Evolutionary conservation across 306 rosid species (phyloP).

Genomic region (Prunus salicina): DNA sequence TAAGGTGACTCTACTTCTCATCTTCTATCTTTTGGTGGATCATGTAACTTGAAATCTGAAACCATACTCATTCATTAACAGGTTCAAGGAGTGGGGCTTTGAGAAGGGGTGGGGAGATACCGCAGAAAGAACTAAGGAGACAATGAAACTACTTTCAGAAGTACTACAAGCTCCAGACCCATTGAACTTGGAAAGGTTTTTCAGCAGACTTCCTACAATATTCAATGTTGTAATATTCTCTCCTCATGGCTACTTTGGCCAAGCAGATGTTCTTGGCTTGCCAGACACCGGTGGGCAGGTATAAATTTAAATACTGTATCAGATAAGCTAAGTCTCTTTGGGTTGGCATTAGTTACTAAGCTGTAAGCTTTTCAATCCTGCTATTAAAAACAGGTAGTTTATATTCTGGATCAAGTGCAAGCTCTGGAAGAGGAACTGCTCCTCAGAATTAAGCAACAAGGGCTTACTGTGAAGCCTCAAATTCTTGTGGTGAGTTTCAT

Average conservation of each 20-base stretch:
- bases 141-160: constrained; percentile 62
- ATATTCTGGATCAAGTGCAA: constrained; percentile 88
- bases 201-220: constrained; percentile 69
- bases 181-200: constrained; percentile 50
- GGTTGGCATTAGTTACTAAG: too few relatives aligned
- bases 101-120: constrained; percentile 96
- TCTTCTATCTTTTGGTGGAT: background rate
- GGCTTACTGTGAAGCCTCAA: constrained; percentile 74
- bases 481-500: constrained; percentile 68
- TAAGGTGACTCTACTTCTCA: constrained; percentile 37
- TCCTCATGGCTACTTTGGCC: constrained; percentile 94
- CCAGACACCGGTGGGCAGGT: constrained; percentile 99
- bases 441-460: constrained; percentile 68
- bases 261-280: constrained; percentile 88
- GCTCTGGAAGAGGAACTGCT: constrained; percentile 83
- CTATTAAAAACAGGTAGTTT: constrained; percentile 57
- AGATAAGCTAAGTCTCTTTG: background rate
- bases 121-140: constrained; percentile 69
- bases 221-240: constrained; percentile 85
- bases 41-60: background rate
- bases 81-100: constrained; percentile 89
- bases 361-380: background rate
- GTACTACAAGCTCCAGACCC: constrained; percentile 91
- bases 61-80: constrained; percentile 27
- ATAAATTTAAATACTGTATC: background rate